Conservation (phyloP, 1,139 yeast genomes). For the Yamadazyma sp. region DNA sequence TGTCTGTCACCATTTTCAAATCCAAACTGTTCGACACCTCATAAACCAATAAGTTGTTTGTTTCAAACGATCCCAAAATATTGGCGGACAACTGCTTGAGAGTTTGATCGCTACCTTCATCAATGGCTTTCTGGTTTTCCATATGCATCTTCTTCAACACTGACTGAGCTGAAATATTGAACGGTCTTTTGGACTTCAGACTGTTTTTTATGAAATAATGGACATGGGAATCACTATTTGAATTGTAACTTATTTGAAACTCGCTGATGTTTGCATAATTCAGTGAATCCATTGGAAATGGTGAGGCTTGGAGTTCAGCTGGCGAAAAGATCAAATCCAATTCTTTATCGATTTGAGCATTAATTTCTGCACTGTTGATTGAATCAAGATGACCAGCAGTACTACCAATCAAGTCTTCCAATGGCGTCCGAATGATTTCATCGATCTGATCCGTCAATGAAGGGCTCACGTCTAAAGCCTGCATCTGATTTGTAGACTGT, state of each 20-base stretch:
- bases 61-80: constrained; percentile 8
- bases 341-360: constrained; percentile 25
- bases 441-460: constrained; percentile 22
- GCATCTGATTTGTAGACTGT: neutral
- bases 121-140: neutral
- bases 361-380: constrained; percentile 18
- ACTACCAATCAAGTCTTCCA: constrained; percentile 22
- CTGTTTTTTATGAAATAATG: constrained; percentile 15
- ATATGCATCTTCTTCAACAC: constrained; percentile 5
- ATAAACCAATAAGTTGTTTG: constrained; percentile 9
- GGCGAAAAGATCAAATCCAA: constrained; percentile 28
- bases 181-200: constrained; percentile 2
- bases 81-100: neutral
- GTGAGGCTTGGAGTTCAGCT: constrained; percentile 19
- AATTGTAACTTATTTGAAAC: constrained; percentile 12
- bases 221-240: constrained; percentile 6
- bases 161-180: constrained; percentile 7
- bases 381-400: constrained; percentile 17
- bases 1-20: constrained; percentile 11
- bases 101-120: neutral
- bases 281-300: constrained; percentile 8
- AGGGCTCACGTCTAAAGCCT: constrained; percentile 14
- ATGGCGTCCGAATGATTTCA: constrained; percentile 26
- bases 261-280: constrained; percentile 7
- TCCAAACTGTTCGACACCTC: constrained; percentile 13